Evolutionary conservation across 2,329 filamentous ascomycete genomes (phyloP), one percentile per base, ranked within the genome.

Genomic region (Scytalidium sp.): DNA sequence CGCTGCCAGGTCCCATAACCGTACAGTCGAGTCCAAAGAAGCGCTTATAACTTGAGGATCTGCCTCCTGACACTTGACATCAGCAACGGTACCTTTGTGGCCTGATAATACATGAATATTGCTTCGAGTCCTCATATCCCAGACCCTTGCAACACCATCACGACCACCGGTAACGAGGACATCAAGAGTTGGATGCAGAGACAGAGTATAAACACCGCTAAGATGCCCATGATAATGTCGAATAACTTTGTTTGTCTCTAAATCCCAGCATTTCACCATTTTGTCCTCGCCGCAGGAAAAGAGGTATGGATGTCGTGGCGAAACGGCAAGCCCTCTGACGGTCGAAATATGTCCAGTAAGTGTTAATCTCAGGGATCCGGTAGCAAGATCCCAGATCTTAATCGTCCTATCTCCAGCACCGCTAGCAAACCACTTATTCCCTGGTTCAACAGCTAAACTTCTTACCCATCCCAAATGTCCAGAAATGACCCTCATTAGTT

Each of bases 221-320:
- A 99, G 75, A 72, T 99, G 94, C 17, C 95, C 95, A 67, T 99
- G 94, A 68, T 97, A 99, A 70, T 97, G 91, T 36, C 93, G 83
- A 64, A 97, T 97, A 52, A 99, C 94, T 70, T 97, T 97, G 75
- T 99, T 99, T n/a, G 93, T 97, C 70, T 99, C 94, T 57, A 99
- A 74, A 73, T 99, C 94, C 94, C 94, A 99, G 73, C 94, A 99
- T 72, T 99, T 99, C 55, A 99, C 94, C 92, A 97, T 97, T 75
- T 99, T 99, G 69, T 99, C 94, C 70, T 99, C 94, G 51, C 90
- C 95, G 64, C 94, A 99, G 10, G 91, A 96, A 70, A 99, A 99
- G 9, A 99, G 80, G 65, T 99, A 99, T 0, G 94, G 95, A 71
- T 99, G 94, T 43, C 94, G 79, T 15, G 92, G 89, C 19, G 90